Percentiles rank a stretch among this genome's conserved stretches.
Conservation (phyloP, 345 rosid genomes). For the Citrus mangshanensis region DNA sequence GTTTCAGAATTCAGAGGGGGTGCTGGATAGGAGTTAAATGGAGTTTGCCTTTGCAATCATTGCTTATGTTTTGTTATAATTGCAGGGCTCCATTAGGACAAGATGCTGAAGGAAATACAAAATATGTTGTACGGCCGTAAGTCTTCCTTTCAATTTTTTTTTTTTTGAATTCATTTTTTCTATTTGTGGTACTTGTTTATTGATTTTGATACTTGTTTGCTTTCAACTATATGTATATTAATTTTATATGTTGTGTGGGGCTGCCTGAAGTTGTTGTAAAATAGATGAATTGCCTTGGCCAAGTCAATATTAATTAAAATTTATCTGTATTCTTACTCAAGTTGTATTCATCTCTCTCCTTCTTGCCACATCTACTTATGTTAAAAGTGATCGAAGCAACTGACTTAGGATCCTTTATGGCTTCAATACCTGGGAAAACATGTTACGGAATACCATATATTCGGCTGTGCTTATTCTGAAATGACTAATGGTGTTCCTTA, state of each 20-base stretch:
- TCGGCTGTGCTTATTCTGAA: background rate
- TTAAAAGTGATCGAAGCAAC: background rate
- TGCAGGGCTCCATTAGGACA: constrained; percentile 82
- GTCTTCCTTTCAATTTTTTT: constrained; percentile 29
- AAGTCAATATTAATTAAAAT: background rate
- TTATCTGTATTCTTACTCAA: background rate
- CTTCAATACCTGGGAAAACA: background rate
- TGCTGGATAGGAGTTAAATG: background rate
- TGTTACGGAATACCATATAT: background rate
- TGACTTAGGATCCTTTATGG: background rate
- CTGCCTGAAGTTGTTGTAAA: background rate
- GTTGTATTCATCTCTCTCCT: background rate
- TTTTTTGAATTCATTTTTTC: constrained; percentile 4
- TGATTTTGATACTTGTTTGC: constrained; percentile 4
- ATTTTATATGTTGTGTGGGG: background rate
- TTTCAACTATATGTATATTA: background rate
- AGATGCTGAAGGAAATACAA: constrained; percentile 79
- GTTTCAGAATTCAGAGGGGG: background rate
- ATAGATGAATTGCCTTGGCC: background rate
- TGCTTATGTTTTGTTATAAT: constrained; percentile 11
- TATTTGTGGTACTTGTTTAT: background rate
- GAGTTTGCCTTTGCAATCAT: background rate
- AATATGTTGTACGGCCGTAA: constrained; percentile 93
- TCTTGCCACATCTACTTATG: background rate
- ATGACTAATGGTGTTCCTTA: background rate